These are phyloP conservation scores for Naganishia sp. DNA, from an alignment of 1,284 basidiomycete species.

Conservation along the genomic window DNA sequence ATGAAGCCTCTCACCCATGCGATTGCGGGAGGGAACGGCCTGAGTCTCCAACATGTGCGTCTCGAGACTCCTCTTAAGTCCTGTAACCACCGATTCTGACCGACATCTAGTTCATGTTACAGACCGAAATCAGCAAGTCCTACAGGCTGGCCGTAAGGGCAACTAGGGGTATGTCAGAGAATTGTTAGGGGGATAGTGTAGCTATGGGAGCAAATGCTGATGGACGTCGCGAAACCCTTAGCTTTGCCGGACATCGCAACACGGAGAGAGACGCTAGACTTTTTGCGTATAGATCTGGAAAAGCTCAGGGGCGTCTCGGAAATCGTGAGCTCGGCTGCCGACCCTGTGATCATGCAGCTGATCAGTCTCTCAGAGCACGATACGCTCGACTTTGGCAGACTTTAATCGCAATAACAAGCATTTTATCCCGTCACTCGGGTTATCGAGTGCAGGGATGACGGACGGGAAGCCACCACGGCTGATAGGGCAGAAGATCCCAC, in stretches of 20 bases:
- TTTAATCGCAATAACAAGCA: slow-evolving; percentile 33
- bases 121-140: slow-evolving; percentile 46
- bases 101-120: slow-evolving; percentile 47
- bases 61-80: not conserved
- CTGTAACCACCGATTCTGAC: not conserved
- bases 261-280: slow-evolving; percentile 52
- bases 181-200: no score
- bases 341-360: not conserved
- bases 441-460: slow-evolving; percentile 22
- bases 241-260: slow-evolving; percentile 48
- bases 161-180: slow-evolving; percentile 45
- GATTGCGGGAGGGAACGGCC: slow-evolving; percentile 26
- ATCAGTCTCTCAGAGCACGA: slow-evolving; percentile 5
- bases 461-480: slow-evolving; percentile 7
- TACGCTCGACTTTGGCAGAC: slow-evolving; percentile 21
- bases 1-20: not conserved
- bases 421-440: slow-evolving; percentile 27
- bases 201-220: no score
- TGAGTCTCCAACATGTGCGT: slow-evolving; percentile 47
- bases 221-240: slow-evolving; percentile 21
- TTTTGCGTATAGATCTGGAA: slow-evolving; percentile 49
- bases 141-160: slow-evolving; percentile 51
- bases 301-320: slow-evolving; percentile 42
- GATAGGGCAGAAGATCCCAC: slow-evolving; percentile 22
- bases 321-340: slow-evolving; percentile 40